These are phyloP conservation scores for slime mould (Dictyostelium discoideum) DNA, from an alignment of 78 protist genomes.

Conservation along the genomic window DNA sequence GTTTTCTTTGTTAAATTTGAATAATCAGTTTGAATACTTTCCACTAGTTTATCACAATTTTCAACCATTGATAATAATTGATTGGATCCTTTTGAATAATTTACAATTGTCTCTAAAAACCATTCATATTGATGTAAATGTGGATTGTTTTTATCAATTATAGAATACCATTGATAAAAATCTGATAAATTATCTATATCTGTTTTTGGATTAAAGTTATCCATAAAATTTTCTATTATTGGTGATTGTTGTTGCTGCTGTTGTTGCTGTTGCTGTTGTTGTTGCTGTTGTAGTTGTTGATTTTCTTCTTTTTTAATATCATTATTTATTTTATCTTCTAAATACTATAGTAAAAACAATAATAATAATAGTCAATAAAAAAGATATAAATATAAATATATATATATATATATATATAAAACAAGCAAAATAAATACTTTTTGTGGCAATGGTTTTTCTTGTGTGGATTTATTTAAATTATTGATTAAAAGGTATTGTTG, in stretches of 20 bases:
- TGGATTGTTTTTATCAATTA: slow-evolving; percentile 39
- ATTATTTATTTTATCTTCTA: neutral
- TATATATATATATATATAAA: too few relatives aligned
- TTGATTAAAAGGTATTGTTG: slow-evolving; percentile 35
- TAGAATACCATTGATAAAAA: slow-evolving; percentile 53
- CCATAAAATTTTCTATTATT: neutral
- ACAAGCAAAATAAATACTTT: neutral
- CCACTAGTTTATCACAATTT: slow-evolving; percentile 33
- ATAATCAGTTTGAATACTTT: slow-evolving; percentile 63
- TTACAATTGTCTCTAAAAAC: slow-evolving; percentile 66
- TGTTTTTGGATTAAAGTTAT: slow-evolving; percentile 24
- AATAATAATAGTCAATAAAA: neutral
- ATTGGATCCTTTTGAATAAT: slow-evolving; percentile 47
- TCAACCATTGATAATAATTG: slow-evolving; percentile 18
- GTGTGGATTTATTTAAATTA: neutral
- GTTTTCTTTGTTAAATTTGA: slow-evolving; percentile 72
- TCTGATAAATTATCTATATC: slow-evolving; percentile 51
- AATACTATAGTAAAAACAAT: neutral
- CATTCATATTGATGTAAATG: slow-evolving; percentile 81
- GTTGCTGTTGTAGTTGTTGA: neutral
- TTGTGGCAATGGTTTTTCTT: slow-evolving; percentile 34
- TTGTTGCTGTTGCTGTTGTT: neutral
- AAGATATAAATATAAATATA: too few relatives aligned
- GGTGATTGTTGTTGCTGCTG: neutral
- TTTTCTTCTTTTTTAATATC: neutral